These are phyloP conservation scores for Closterium sp. DNA, from an alignment of 139 green algal species.

Conservation along the genomic window DNA sequence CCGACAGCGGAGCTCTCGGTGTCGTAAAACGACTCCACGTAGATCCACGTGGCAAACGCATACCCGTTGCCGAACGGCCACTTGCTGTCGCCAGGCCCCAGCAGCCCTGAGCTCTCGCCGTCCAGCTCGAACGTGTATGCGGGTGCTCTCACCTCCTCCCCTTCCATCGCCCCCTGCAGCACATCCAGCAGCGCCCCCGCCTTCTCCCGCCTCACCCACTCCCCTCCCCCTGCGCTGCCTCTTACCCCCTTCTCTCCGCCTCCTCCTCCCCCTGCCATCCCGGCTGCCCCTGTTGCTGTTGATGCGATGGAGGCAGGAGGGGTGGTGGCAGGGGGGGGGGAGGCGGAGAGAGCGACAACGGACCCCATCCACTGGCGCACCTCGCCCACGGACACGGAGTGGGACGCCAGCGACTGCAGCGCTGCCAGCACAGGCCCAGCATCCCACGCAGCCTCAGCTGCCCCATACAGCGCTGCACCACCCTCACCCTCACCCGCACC, in stretches of 20 bases:
- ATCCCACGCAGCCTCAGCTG: constrained; percentile 26
- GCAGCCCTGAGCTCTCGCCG: constrained; percentile 52
- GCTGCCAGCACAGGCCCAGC: neutral
- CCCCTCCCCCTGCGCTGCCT: neutral
- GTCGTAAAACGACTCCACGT: constrained; percentile 44
- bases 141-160: constrained; percentile 24
- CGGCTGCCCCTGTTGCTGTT: neutral
- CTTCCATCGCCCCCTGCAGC: constrained; percentile 26
- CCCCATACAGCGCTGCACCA: neutral
- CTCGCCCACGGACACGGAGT: constrained; percentile 26
- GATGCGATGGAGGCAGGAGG: neutral
- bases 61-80: constrained; percentile 56
- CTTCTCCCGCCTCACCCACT: neutral
- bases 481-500: neutral
- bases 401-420: constrained; percentile 13
- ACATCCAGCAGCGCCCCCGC: constrained; percentile 21
- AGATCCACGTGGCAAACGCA: constrained; percentile 52
- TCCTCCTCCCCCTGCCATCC: neutral
- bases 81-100: constrained; percentile 43
- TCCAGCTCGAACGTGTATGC: constrained; percentile 48
- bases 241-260: neutral
- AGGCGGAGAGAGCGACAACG: neutral
- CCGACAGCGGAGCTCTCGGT: neutral
- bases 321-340: neutral
- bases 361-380: neutral